Base-by-base conservation (phyloP, 2,329 filamentous ascomycete species). In the Didymella pomorum region DNA sequence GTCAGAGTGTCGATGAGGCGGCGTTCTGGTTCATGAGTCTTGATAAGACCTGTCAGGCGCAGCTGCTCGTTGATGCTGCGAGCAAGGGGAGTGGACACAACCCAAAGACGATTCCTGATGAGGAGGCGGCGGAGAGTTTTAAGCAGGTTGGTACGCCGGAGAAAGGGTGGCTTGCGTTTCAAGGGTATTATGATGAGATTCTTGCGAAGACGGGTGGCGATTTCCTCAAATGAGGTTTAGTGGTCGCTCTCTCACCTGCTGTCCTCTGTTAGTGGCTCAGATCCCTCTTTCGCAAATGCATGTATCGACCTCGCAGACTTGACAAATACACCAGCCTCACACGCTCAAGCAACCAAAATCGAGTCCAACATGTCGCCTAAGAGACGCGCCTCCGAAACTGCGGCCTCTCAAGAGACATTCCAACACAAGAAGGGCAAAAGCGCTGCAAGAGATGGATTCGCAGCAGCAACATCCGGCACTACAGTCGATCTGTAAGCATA, bases 101-200 rank as follows among this genome's bases (percentile, higher is more conserved):
- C 72, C 76, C 76, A 57, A 79, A 76, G 44, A 70, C 75, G 26
- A 79, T 81, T 48, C 64, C 67, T 2, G 78, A 80, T 3, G 69
- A 70, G 31, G 79, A 81, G 57, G 79, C 78, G 3, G 63, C 56
- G 5, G 75, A 75, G 58, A 77, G 72, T 29, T 80, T 76, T 54
- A 67, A 72, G 60, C 76, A 78, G 53, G 77, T 82, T 1, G 81
- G 79, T 2, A 79, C 72, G 31, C 78, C 82, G 0, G 80, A 81
- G 68, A 85, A 84, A 64, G 82, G 82, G 0, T 85, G 80, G 81
- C 70, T 84, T 43, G 80, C 79, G 3, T 84, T 84, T 56, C 82
- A 84, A 64, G 78, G 79, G 11, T 83, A 84, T 61, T 84, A 83
- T 64, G 83, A 85, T 69, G 82, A 84, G 63, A 75, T 82, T n/a